Evolutionary conservation across 805 yeast genomes (phyloP), one percentile per base, ranked within the genome.

Genomic region (Lachancea waltii): DNA sequence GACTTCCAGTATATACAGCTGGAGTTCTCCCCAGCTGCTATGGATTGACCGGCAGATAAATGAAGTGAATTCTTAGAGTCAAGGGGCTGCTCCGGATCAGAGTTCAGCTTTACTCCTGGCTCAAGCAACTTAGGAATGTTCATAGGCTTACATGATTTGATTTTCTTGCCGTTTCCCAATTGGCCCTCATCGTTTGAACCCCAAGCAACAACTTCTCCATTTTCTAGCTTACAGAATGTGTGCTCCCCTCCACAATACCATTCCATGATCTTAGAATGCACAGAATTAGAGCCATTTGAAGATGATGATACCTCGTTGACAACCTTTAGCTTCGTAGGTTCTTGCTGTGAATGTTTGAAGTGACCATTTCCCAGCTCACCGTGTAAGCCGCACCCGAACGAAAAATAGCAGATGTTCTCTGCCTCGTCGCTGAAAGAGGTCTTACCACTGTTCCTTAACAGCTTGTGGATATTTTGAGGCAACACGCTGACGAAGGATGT

Each of bases 341-440:
- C 70, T 14, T 75, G 65, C 53, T 79, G 83, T 13, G 84, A 79
- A 58, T 87, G 95, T 24, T 80, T 63, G 57, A 70, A 87, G 40
- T 79, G 70, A 11, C 85, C 86, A 31, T 75, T 73, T 17, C 97
- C 98, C 39, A 87, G 67, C 61, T 86, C 94, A 13, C 97, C 98
- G 50, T 75, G 72, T 36, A 81, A 57, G 4, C 97, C 95, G 51
- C 79, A 78, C 15, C 98, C 98, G 65, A 87, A 80, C 3, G 85
- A 69, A 46, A 81, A 67, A 33, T 64, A 62, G 14, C 56, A 58
- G 4, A 72, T 37, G 16, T 63, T 60, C 21, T 54, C 56, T 18
- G 49, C 45, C 15, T 51, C 50, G 5, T 46, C 49, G n/a, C 43
- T 47, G 8, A 45, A 36, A 36, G 45, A 35, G 19, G 64, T 27